Base-by-base conservation (phyloP, 306 rosid species). In the Castanea crenata region DNA sequence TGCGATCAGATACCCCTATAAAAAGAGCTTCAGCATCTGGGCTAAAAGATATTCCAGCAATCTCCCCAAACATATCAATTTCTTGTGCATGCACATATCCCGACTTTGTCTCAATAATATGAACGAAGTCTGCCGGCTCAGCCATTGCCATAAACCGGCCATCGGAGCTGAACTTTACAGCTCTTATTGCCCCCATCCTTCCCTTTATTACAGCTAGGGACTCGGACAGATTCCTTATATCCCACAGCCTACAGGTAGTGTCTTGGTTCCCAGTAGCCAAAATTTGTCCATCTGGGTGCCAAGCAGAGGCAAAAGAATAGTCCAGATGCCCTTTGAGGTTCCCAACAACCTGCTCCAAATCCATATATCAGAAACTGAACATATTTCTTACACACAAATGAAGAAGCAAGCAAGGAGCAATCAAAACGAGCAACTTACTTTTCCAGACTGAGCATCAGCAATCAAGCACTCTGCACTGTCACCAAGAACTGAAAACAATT, bases 251-350 rank as follows among this genome's bases (percentile, higher is more conserved):
- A 85, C 98, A 91, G 79, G 99, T 96, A 32, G 87, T 93, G 86
- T 96, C 99, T 86, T 96, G 99, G 78, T 93, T 96, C 63, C 99
- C 99, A 2, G 98, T 93, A 38, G 99, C 99, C 80, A 96, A 82
- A 57, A 90, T 90, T 55, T 35, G 83, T 49, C 97, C 97, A 74
- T 96, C 88, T 8, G 98, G 99, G 86, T 96, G 98, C 99, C 99
- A 96, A 5, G 98, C 99, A 0, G 98, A 96, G 21, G 99, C 75
- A 71, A 96, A 96, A 35, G 92, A 91, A 74, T 96, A 93, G 84
- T 93, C 99, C 83, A 90, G 80, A 87, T 96, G 99, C 69, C 99
- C 99, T 81, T 81, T 90, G 27, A 96, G 90, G 78, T 67, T 90
- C 25, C 84, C 94, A 3, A 79, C 75, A 61, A 88, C 83, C 98